Base-by-base conservation (phyloP, 2,329 filamentous ascomycete genomes). In the Sarocladium brachiariae region DNA sequence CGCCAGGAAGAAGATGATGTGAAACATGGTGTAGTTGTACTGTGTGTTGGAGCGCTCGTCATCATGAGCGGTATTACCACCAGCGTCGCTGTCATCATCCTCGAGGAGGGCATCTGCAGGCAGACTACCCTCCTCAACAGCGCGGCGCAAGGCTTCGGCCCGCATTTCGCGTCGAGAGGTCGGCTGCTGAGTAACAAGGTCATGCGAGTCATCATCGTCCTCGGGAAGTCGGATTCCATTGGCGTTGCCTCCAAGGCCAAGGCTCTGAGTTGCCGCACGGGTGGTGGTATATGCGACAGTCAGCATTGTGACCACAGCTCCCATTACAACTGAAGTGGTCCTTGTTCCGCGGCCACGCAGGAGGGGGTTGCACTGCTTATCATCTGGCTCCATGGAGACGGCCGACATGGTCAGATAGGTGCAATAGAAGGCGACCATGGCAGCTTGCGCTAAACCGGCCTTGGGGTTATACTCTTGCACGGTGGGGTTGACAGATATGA, bases 231-330 rank as follows among this genome's bases (percentile, higher is more conserved):
- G 80, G 59, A 89, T 82, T 4, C 63, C 61, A 25, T 61, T 60
- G 9, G 57, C 64, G 55, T 63, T 76, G 53, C 78, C 77, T 50
- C 86, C 85, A 2, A 92, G 73, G 3, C 87, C 87, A 6, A 93
- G 78, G 54, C 85, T 88, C 69, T 96, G 91, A 1, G 93, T 97
- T 13, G 93, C 93, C 16, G 93, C 93, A 49, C 93, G 86, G 2
- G 93, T 99, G 2, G 93, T 99, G 4, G 93, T 99, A 70, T 97
- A 99, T 7, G 93, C 93, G 50, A 97, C 89, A 1, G 93, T 97
- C 47, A 96, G 77, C 81, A 99, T 95, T 10, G 93, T 99, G 50
- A 96, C 89, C 56, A 99, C 85, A 25, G 93, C 93, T 53, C 93
- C 93, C 56, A 99, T 81, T 46, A 99, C 82, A 53, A 97, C 83